Evolutionary conservation across 1,284 basidiomycete species (phyloP).

Genomic region (Rhodofomes roseus): DNA sequence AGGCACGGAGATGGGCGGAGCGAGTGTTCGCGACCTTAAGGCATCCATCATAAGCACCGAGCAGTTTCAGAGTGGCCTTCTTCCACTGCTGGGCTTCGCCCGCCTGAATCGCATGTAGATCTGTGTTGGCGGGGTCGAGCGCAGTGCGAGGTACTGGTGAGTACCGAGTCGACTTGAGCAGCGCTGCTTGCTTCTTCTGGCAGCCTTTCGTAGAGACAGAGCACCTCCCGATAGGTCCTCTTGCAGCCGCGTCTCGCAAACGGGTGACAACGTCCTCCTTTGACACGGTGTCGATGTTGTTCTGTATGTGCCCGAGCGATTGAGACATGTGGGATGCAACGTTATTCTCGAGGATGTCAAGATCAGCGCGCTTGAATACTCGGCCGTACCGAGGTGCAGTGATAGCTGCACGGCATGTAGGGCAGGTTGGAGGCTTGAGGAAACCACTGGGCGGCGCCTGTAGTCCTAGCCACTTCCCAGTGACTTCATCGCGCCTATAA

Average conservation of each 20-base stretch:
- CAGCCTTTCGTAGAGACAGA: conserved; percentile 9
- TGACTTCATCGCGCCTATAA: conserved; percentile 37
- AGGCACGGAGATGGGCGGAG: conserved; percentile 48
- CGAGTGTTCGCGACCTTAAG: conserved; percentile 36
- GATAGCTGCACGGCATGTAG: conserved; percentile 50
- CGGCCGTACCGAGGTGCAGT: conserved; percentile 55
- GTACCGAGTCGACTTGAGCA: conserved; percentile 17
- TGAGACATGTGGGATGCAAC: conserved; percentile 49
- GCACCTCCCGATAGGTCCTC: not conserved
- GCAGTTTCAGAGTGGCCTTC: conserved; percentile 27
- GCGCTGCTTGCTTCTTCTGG: conserved; percentile 3
- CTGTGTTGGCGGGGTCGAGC: conserved; percentile 16
- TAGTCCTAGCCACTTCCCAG: conserved; percentile 39
- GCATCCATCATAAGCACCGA: conserved; percentile 34
- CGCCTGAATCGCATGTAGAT: conserved; percentile 29
- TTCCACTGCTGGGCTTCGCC: conserved; percentile 36
- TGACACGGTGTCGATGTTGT: conserved; percentile 18
- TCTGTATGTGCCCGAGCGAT: conserved; percentile 31
- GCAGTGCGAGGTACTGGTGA: conserved; percentile 11
- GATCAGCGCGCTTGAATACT: conserved; percentile 53
- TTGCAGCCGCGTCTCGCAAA: conserved; percentile 15
- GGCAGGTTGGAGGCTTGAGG: conserved; percentile 48
- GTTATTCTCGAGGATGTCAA: conserved; percentile 63
- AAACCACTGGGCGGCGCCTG: conserved; percentile 38
- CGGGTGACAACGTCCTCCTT: conserved; percentile 2